These are phyloP conservation scores for Echria macrotheca DNA, from an alignment of 495 filamentous ascomycete genomes.

Conservation along the genomic window DNA sequence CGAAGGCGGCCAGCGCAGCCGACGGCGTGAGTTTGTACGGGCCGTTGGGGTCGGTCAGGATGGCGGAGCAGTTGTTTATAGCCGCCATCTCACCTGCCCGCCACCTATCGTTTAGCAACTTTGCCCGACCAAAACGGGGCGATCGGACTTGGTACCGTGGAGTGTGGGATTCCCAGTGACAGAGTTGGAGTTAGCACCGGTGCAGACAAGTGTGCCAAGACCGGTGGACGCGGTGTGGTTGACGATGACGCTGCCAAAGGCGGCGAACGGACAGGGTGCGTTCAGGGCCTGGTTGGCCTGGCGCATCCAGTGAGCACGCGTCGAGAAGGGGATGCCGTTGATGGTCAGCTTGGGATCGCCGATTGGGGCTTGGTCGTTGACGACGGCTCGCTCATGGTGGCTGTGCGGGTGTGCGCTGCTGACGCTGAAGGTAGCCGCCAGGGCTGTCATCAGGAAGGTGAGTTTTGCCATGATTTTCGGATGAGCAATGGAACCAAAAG, in stretches of 20 bases:
- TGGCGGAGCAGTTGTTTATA: slow-evolving; percentile 46
- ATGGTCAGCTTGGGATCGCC: slow-evolving; percentile 18
- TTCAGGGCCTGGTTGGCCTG: slow-evolving; percentile 41
- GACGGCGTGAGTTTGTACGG: slow-evolving; percentile 36
- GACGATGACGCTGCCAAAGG: slow-evolving; percentile 50
- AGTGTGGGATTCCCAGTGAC: slow-evolving; percentile 42
- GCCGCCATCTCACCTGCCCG: slow-evolving; percentile 46
- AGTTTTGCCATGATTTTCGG: slow-evolving; percentile 4
- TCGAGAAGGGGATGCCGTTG: slow-evolving; percentile 31
- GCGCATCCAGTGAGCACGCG: slow-evolving; percentile 45
- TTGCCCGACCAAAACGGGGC: not conserved
- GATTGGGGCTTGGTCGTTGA: slow-evolving; percentile 8
- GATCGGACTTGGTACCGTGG: slow-evolving; percentile 32
- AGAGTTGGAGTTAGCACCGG: slow-evolving; percentile 36
- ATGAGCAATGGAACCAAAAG: no score
- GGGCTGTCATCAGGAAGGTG: not conserved
- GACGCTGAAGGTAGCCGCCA: slow-evolving; percentile 1
- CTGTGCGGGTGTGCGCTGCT: slow-evolving; percentile 13
- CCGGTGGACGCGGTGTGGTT: slow-evolving; percentile 40
- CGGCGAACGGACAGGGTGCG: slow-evolving; percentile 44
- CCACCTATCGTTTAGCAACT: not conserved
- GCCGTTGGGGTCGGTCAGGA: slow-evolving; percentile 41
- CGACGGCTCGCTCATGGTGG: slow-evolving; percentile 1
- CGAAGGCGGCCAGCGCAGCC: slow-evolving; percentile 39
- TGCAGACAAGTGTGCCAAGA: slow-evolving; percentile 42